A percentile compares a stretch with the other conserved stretches of the same genome.
These are phyloP conservation scores for Geopyxis carbonaria DNA, from an alignment of 495 filamentous ascomycete genomes.

Conservation along the genomic window DNA sequence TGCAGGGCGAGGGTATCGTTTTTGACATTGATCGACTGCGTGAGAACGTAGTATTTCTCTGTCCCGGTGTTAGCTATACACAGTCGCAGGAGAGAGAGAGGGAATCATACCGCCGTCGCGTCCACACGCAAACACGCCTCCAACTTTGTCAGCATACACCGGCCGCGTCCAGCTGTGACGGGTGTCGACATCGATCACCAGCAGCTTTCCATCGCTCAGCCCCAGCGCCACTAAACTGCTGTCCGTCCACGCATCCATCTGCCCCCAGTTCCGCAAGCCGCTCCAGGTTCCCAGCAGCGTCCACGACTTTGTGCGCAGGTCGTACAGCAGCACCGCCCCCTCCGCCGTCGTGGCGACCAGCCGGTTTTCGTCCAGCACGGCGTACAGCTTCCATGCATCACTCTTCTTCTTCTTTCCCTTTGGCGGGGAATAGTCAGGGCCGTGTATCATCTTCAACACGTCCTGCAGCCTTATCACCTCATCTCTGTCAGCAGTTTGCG, in stretches of 20 bases:
- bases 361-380: conserved; percentile 40
- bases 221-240: conserved; percentile 16
- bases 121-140: conserved; percentile 10
- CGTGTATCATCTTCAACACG: conserved; percentile 7
- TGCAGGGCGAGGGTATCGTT: conserved; percentile 1
- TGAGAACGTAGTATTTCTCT: conserved; percentile 18
- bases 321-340: conserved; percentile 42
- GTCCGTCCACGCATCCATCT: conserved; percentile 14
- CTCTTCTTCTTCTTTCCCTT: conserved; percentile 17
- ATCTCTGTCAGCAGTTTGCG: conserved; percentile 1
- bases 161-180: conserved; percentile 9
- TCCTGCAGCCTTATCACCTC: conserved; percentile 13
- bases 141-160: conserved; percentile 16
- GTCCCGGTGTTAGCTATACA: neutral
- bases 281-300: conserved; percentile 5
- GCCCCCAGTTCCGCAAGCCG: conserved; percentile 10
- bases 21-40: conserved; percentile 11
- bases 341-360: conserved; percentile 42
- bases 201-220: conserved; percentile 9
- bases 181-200: conserved; percentile 9
- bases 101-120: conserved; percentile 5
- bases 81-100: neutral
- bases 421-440: no score
- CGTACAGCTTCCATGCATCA: conserved; percentile 44
- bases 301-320: conserved; percentile 10